phyloP scores from a whole-genome alignment of 257 asterid genomes.

The Primulina huaijiensis region DNA sequence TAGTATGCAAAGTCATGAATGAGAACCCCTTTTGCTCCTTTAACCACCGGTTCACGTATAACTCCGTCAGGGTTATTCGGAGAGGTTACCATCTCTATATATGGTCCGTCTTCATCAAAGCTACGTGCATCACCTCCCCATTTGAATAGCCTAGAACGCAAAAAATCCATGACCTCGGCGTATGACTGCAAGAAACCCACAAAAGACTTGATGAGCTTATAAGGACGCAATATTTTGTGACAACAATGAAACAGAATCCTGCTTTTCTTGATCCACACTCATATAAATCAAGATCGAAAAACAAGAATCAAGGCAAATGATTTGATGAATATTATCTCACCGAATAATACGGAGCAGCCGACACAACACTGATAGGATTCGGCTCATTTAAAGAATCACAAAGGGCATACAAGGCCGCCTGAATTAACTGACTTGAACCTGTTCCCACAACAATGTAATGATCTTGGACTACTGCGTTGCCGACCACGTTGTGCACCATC shows the following conservation, averaged over 20 bases:
- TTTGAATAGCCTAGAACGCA: constrained; percentile 51
- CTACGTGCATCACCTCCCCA: constrained; percentile 75
- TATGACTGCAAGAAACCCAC: constrained; percentile 43
- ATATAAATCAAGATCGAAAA: constrained; percentile 13
- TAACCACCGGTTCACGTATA: constrained; percentile 52
- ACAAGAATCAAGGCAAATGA: not conserved
- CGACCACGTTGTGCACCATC: constrained; percentile 46
- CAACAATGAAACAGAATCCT: constrained; percentile 11
- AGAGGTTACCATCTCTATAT: constrained; percentile 69
- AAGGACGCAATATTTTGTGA: not conserved
- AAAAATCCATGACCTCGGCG: constrained; percentile 48
- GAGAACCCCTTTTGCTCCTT: constrained; percentile 39
- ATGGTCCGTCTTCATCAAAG: constrained; percentile 48
- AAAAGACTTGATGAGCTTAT: no score
- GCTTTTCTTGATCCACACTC: not conserved
- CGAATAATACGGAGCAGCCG: constrained; percentile 80
- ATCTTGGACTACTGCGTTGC: constrained; percentile 57
- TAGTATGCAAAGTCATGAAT: constrained; percentile 79
- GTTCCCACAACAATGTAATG: constrained; percentile 62
- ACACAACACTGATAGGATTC: constrained; percentile 56
- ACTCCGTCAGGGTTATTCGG: constrained; percentile 77
- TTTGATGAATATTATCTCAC: constrained; percentile 27
- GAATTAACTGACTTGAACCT: constrained; percentile 81
- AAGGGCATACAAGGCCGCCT: constrained; percentile 68
- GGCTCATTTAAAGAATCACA: constrained; percentile 33